These are phyloP conservation scores for Pyrenophora teres DNA, from an alignment of 2,329 filamentous ascomycete genomes.

Conservation along the genomic window DNA sequence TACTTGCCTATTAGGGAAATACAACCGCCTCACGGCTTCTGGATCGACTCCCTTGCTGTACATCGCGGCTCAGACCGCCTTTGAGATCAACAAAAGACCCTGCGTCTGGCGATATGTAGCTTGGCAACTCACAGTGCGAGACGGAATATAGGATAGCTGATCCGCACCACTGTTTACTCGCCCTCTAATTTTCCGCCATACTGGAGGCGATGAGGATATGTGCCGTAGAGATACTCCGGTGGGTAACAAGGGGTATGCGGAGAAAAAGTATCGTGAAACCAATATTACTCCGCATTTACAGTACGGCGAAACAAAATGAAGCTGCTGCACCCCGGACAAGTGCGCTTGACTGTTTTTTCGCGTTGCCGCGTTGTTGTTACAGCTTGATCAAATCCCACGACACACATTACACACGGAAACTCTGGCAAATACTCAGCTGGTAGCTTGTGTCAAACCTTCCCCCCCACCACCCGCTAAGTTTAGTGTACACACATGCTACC, in stretches of 20 bases:
- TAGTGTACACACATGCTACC: no score
- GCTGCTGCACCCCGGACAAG: no score
- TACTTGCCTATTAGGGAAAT: conserved; percentile 7
- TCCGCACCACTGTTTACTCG: background rate
- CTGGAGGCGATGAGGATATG: background rate
- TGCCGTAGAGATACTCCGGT: conserved; percentile 3
- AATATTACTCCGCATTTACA: background rate
- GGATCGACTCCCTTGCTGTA: background rate
- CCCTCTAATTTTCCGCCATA: background rate
- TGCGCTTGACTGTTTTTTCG: no score
- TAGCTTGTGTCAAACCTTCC: no score
- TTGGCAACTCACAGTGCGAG: background rate
- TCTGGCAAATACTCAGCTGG: no score
- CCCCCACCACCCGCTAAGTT: no score
- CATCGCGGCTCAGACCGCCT: conserved; percentile 6
- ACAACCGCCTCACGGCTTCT: background rate
- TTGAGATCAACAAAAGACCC: conserved; percentile 3
- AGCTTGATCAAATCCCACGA: no score
- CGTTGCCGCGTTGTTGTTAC: no score
- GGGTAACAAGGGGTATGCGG: background rate
- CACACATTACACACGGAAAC: no score
- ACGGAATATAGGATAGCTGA: background rate
- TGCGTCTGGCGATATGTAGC: background rate
- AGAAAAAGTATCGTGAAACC: conserved; percentile 4
- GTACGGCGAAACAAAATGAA: no score